Percentiles rank a stretch among this genome's conserved stretches.
phyloP scores from a whole-genome alignment of 805 yeast species.

The Candida glaebosa region DNA sequence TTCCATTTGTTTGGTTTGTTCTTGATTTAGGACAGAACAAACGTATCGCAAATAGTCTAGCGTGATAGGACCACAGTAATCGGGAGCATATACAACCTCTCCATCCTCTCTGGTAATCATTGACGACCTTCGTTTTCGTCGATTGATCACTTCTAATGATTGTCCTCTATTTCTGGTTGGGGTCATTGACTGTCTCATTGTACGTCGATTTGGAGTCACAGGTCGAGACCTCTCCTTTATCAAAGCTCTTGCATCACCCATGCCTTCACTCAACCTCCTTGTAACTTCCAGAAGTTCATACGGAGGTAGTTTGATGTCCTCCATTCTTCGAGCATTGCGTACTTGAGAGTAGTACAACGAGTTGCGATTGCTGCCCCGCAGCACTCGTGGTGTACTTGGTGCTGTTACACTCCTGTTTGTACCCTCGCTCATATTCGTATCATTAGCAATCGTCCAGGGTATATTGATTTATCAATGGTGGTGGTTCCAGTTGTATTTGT shows the following conservation, averaged over 20 bases:
- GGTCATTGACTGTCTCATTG: constrained; percentile 5
- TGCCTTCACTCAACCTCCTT: constrained; percentile 7
- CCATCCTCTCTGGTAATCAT: constrained; percentile 21
- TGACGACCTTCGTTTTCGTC: constrained; percentile 24
- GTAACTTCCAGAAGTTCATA: constrained; percentile 9
- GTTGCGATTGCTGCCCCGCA: not conserved
- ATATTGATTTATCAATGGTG: not conserved
- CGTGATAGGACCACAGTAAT: constrained; percentile 35
- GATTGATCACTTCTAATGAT: constrained; percentile 2
- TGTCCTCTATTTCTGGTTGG: constrained; percentile 9
- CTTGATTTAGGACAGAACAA: constrained; percentile 23
- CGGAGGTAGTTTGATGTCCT: constrained; percentile 10
- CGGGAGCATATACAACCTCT: constrained; percentile 22
- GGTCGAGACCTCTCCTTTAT: constrained; percentile 4
- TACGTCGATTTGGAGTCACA: constrained; percentile 6
- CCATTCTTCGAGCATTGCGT: not conserved
- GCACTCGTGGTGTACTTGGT: too few species aligned
- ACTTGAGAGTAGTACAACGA: constrained; percentile 1
- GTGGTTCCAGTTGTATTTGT: too few species aligned
- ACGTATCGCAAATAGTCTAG: constrained; percentile 33
- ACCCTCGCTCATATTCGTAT: not conserved
- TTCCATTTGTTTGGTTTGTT: not conserved
- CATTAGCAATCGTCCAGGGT: not conserved
- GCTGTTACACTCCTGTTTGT: too few species aligned
- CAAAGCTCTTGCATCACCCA: too few species aligned